These are phyloP conservation scores for Tolypocladium paradoxum DNA, from an alignment of 2,329 filamentous ascomycete genomes.

Conservation along the genomic window DNA sequence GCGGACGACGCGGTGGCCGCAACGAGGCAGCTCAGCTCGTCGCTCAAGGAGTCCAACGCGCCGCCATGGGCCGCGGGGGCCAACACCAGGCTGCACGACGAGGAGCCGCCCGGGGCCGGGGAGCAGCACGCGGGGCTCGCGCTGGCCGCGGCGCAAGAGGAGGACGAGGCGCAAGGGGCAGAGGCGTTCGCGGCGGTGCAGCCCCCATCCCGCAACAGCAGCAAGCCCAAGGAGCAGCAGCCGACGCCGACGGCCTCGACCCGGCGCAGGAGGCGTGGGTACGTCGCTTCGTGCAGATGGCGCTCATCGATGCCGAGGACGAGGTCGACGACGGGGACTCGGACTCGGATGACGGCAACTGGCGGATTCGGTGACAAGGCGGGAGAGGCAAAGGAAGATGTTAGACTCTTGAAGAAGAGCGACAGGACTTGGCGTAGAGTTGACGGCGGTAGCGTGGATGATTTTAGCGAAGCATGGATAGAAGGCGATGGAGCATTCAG, in stretches of 20 bases:
- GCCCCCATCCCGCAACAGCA: neutral
- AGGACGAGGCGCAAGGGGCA: neutral
- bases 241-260: constrained; percentile 25
- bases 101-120: neutral
- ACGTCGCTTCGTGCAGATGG: constrained; percentile 42
- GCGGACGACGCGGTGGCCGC: constrained; percentile 14
- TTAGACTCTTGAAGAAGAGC: neutral
- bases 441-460: neutral
- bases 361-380: constrained; percentile 7
- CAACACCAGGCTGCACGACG: neutral
- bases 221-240: constrained; percentile 3
- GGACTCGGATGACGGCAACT: constrained; percentile 18
- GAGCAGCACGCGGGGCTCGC: neutral
- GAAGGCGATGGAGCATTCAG: neutral
- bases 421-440: neutral
- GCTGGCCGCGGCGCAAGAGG: neutral
- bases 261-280: constrained; percentile 41
- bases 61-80: neutral
- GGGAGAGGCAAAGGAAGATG: neutral
- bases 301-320: constrained; percentile 42
- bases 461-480: neutral
- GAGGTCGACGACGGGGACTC: constrained; percentile 30
- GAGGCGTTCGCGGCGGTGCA: neutral
- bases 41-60: neutral
- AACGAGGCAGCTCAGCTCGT: neutral